Conservation (phyloP, 495 filamentous ascomycete genomes). For the Neurospora hispaniola region DNA sequence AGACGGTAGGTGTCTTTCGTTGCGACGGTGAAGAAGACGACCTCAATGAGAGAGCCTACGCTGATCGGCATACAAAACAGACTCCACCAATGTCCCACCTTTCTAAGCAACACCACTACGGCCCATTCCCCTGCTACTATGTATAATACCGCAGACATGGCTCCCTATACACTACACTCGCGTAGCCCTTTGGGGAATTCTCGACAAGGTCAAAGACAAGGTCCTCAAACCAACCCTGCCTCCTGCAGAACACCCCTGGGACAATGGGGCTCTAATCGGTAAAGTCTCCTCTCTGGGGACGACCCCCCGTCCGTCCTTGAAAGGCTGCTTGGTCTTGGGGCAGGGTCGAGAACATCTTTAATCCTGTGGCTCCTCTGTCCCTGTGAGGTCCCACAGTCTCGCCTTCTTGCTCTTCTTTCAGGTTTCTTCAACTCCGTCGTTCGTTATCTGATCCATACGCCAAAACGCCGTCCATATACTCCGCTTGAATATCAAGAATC, state of each 20-base stretch:
- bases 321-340: not conserved
- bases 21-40: not conserved
- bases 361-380: not conserved
- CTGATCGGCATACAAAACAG: not conserved
- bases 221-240: not conserved
- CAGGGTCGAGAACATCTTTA: not conserved
- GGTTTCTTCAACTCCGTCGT: not conserved
- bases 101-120: not conserved
- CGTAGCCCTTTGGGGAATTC: not conserved
- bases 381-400: not conserved
- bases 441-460: not conserved
- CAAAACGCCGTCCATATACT: not conserved
- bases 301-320: not conserved
- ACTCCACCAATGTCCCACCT: not conserved
- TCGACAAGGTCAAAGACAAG: not conserved
- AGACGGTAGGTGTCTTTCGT: not conserved
- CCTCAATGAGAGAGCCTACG: not conserved
- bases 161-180: not conserved
- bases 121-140: not conserved
- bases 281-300: not conserved
- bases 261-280: not conserved
- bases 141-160: not conserved
- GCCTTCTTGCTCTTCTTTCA: not conserved
- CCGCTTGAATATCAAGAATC: not conserved
- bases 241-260: not conserved